Percentiles rank a stretch among this genome's conserved stretches.
Evolutionary conservation across 257 asterid genomes (phyloP).

Genomic region (Ligustrum vulgare): DNA sequence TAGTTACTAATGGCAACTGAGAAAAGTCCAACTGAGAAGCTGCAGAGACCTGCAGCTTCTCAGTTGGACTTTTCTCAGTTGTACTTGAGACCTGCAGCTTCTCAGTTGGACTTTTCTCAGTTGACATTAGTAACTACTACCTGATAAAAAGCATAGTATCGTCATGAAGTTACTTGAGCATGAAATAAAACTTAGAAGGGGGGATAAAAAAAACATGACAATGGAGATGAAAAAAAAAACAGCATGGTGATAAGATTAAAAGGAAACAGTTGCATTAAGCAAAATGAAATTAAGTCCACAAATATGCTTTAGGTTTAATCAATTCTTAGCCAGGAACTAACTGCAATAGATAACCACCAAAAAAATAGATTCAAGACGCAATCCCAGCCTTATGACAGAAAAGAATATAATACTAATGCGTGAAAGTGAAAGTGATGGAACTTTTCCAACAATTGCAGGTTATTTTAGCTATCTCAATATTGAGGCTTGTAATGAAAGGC

Average conservation of each 20-base stretch:
- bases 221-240: neutral
- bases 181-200: neutral
- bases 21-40: too few species aligned
- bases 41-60: too few species aligned
- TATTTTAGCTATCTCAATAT: neutral
- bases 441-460: neutral
- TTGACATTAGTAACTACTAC: slow-evolving; percentile 41
- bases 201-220: neutral
- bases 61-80: too few species aligned
- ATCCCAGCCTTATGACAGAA: neutral
- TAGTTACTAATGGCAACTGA: too few species aligned
- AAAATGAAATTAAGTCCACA: neutral
- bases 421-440: too few species aligned
- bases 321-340: neutral
- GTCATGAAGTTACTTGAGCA: neutral
- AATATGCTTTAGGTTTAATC: neutral
- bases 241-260: neutral
- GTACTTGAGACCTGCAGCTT: too few species aligned
- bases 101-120: slow-evolving; percentile 37
- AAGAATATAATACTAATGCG: neutral
- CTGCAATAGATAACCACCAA: neutral
- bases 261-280: neutral
- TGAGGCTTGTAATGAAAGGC: neutral
- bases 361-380: neutral
- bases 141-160: slow-evolving; percentile 1